Base-by-base conservation (phyloP, 2,329 filamentous ascomycete genomes). In the Paecilomyces fulvus region DNA sequence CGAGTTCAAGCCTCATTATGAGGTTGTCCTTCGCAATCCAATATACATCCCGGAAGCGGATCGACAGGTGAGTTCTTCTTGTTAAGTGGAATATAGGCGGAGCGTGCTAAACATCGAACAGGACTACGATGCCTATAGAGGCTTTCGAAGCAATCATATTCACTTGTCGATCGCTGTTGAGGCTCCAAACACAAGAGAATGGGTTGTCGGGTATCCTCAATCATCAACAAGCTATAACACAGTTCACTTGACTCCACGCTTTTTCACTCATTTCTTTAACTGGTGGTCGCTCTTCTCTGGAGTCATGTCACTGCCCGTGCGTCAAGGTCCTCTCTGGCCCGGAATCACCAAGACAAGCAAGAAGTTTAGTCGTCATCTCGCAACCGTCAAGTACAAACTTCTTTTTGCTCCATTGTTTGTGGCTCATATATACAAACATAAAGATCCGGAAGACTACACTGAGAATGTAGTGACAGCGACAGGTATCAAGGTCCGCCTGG, bases 211-310 rank as follows among this genome's bases (percentile, higher is more conserved):
- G 2, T 89, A 87, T 64, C 76, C 84, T 3, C 85, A 89, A 61
- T 83, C 88, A 3, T 95, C 92, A 1, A 83, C 86, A 61, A 97
- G 92, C 68, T 99, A 99, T 77, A 99, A 99, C 69, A 91, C 92
- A 0, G 88, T 97, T 1, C 95, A 99, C 71, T 81, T 99, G 30
- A 94, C 89, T 1, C 94, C 94, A 5, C 86, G 92, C 8, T 96
- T 99, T 77, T 99, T 99, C 71, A 96, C 92, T 0, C 94, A 99
- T 70, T 99, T 99, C 78, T 97, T 92, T 75, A 85, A 86, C 56
- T 99, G 94, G 94, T 97, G 92, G 91, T 92, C 89, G 0, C 84
- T 97, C 63, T 99, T 99, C 73, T 91, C 91, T 8, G 92, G 92
- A 1, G 88, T 92, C 8, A 91, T 97, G 86, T 95, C 92, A 10